Percentiles rank a stretch among this genome's conserved stretches.
Conservation (phyloP, 257 asterid species). For the Marsdenia floribunda region DNA sequence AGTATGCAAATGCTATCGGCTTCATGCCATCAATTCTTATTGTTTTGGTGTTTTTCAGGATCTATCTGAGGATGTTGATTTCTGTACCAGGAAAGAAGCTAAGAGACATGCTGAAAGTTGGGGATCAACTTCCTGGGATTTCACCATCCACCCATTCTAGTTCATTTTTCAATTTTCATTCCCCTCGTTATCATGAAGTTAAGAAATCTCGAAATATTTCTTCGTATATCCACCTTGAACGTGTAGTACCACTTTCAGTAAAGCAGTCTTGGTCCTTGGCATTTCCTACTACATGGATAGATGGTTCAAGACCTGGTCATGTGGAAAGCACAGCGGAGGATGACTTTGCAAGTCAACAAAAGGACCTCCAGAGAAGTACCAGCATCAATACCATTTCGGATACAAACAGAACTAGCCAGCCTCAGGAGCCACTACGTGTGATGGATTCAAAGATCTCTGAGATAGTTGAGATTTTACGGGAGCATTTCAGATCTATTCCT, state of each 20-base stretch:
- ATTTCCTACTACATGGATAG: slow-evolving; percentile 44
- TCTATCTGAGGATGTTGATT: slow-evolving; percentile 79
- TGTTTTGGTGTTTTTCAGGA: slow-evolving; percentile 45
- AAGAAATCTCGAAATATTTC: slow-evolving; percentile 45
- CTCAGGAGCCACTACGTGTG: slow-evolving; percentile 67
- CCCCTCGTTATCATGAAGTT: slow-evolving; percentile 43
- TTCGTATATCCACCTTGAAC: slow-evolving; percentile 64
- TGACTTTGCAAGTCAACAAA: slow-evolving; percentile 40
- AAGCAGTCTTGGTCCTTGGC: slow-evolving; percentile 92
- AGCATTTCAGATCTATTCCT: slow-evolving; percentile 73
- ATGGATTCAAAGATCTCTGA: slow-evolving; percentile 85
- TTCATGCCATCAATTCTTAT: slow-evolving; percentile 4
- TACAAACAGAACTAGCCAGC: slow-evolving; percentile 35
- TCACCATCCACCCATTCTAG: slow-evolving; percentile 64
- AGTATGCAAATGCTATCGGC: neutral
- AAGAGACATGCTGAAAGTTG: slow-evolving; percentile 52
- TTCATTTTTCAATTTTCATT: slow-evolving; percentile 54
- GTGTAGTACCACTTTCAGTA: slow-evolving; percentile 56
- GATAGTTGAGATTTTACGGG: slow-evolving; percentile 57
- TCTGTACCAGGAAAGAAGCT: slow-evolving; percentile 90
- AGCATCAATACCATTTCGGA: slow-evolving; percentile 32
- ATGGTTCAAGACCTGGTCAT: slow-evolving; percentile 41
- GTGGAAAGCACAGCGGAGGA: slow-evolving; percentile 54
- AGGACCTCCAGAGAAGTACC: slow-evolving; percentile 35
- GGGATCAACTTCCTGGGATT: slow-evolving; percentile 66